phyloP scores from a whole-genome alignment of 306 rosid species.

The Glycyrrhiza uralensis region DNA sequence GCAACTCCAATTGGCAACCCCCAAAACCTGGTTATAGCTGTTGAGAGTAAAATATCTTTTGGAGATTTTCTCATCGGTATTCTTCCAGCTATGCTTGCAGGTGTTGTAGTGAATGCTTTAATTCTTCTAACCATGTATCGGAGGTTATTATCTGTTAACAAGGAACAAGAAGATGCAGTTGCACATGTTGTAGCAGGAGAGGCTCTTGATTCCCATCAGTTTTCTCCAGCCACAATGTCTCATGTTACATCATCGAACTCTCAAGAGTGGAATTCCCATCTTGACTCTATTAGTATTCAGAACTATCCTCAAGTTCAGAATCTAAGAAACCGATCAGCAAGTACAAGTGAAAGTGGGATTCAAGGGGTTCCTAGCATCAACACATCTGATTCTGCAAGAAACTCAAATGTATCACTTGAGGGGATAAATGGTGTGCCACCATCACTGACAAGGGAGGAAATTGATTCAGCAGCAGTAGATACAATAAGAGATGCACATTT shows the following conservation, averaged over 20 bases:
- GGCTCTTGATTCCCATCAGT: slow-evolving; percentile 62
- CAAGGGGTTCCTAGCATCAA: slow-evolving; percentile 22
- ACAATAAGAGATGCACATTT: neutral
- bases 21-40: slow-evolving; percentile 71
- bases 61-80: slow-evolving; percentile 55
- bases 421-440: slow-evolving; percentile 23
- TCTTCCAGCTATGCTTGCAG: slow-evolving; percentile 69
- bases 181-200: slow-evolving; percentile 48
- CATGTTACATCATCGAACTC: slow-evolving; percentile 50
- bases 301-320: slow-evolving; percentile 42
- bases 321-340: slow-evolving; percentile 37
- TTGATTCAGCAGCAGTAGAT: slow-evolving; percentile 7
- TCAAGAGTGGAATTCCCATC: slow-evolving; percentile 42
- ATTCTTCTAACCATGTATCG: slow-evolving; percentile 57
- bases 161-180: slow-evolving; percentile 56
- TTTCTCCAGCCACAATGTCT: slow-evolving; percentile 83
- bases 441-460: slow-evolving; percentile 38
- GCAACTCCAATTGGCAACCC: slow-evolving; percentile 90
- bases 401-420: slow-evolving; percentile 42
- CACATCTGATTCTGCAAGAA: slow-evolving; percentile 25
- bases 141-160: slow-evolving; percentile 54
- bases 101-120: slow-evolving; percentile 55
- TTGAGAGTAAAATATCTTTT: slow-evolving; percentile 60
- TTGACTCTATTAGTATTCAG: slow-evolving; percentile 28
- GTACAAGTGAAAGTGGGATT: slow-evolving; percentile 44